These are phyloP conservation scores for Tuber melanosporum DNA, from an alignment of 495 filamentous ascomycete genomes.

Conservation along the genomic window DNA sequence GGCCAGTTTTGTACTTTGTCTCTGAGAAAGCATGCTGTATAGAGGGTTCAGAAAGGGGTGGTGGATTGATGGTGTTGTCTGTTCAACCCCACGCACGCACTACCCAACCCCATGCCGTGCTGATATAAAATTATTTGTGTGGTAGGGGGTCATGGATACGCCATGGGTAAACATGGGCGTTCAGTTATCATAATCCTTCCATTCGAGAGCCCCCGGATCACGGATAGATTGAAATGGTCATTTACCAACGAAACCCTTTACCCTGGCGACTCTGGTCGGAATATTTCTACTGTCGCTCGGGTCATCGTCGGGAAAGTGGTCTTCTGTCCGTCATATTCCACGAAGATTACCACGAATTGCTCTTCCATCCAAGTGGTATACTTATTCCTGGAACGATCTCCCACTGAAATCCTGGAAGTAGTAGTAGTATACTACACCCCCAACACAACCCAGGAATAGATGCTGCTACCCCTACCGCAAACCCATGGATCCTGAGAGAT, in stretches of 20 bases:
- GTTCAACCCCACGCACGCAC: background rate
- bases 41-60: conserved; percentile 41
- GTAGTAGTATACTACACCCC: conserved; percentile 24
- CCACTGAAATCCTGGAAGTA: background rate
- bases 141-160: conserved; percentile 15
- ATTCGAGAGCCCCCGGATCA: conserved; percentile 12
- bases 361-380: conserved; percentile 28
- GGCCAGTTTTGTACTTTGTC: conserved; percentile 22
- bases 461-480: background rate
- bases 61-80: conserved; percentile 32
- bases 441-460: conserved; percentile 16
- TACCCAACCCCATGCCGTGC: background rate
- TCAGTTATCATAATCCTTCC: conserved; percentile 37
- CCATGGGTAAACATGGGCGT: conserved; percentile 40
- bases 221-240: conserved; percentile 29
- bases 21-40: conserved; percentile 33
- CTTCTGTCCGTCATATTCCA: conserved; percentile 30
- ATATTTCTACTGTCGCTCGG: conserved; percentile 15
- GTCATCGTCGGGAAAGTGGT: background rate
- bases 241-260: conserved; percentile 24
- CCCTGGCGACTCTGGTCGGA: conserved; percentile 29
- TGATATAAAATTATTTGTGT: background rate
- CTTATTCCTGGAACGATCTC: conserved; percentile 14
- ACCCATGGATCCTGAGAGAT: background rate
- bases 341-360: conserved; percentile 6